Evolutionary conservation across 768 basidiomycete genomes (phyloP).

Genomic region (Mycena pura): DNA sequence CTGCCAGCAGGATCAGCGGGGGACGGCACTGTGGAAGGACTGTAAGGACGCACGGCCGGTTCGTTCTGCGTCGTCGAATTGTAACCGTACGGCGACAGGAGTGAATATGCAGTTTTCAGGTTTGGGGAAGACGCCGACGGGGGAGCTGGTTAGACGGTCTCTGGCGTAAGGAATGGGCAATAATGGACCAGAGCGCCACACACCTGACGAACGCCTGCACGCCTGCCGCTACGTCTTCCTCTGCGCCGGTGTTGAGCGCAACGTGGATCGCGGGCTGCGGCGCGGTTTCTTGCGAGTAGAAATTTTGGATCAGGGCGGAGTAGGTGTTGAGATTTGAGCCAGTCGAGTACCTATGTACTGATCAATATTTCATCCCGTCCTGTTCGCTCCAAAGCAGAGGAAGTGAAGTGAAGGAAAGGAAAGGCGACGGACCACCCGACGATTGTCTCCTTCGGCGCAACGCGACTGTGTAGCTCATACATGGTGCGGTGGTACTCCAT

Average conservation of each 20-base stretch:
- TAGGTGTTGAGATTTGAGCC: conserved; percentile 91
- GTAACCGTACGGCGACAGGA: conserved; percentile 87
- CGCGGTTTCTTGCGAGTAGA: conserved; percentile 91
- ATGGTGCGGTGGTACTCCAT: conserved; percentile 95
- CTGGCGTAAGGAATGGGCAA: no score
- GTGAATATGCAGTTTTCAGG: conserved; percentile 95
- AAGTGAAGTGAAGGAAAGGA: no score
- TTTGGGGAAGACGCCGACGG: conserved; percentile 87
- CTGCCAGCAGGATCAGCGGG: conserved; percentile 45
- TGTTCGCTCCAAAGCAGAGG: no score
- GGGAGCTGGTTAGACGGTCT: conserved; percentile 74
- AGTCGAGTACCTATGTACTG: conserved; percentile 82
- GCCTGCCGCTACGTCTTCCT: conserved; percentile 66
- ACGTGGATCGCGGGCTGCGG: conserved; percentile 92
- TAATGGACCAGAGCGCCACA: no score
- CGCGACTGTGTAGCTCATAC: conserved; percentile 89
- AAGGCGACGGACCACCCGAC: conserved; percentile 97
- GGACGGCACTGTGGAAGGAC: background rate
- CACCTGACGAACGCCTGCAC: conserved; percentile 90
- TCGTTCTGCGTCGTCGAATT: conserved; percentile 83
- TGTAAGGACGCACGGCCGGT: conserved; percentile 72
- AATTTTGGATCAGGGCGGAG: conserved; percentile 97
- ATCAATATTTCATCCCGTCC: no score
- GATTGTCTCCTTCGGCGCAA: conserved; percentile 85
- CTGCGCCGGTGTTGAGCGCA: conserved; percentile 85